Base-by-base conservation (phyloP, 2,329 filamentous ascomycete genomes). In the Cercospora canescens region DNA sequence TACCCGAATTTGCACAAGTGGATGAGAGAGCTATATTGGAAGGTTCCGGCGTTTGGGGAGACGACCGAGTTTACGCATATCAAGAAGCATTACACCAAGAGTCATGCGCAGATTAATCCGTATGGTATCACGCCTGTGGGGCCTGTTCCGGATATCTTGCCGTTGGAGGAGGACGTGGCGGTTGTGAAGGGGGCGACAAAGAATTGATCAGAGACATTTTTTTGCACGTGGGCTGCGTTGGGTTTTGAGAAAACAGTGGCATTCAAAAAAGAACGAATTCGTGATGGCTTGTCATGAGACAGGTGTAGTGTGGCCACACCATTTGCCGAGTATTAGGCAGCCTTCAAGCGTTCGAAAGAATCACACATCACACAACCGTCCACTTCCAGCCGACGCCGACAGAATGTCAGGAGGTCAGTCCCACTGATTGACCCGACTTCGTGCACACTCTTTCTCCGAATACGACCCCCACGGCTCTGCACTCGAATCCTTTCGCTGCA, bases 21-120 rank as follows among this genome's bases (percentile, higher is more conserved):
- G 62, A 69, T 69, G 57, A 56, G 34, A 41, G 41, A 57, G 6
- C 60, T 61, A 72, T 97, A 97, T 82, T 97, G 93, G 93, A 89
- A 90, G 71, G 78, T 88, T 26, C 83, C 88, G 0, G 93, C 92
- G 2, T 97, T 96, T 81, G 82, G 83, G 69, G 87, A 91, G 60
- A 95, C 93, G 67, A 96, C 94, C 24, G 87, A 97, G 79, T 97
- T 96, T 78, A 87, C 96, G 78, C 95, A 99, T 81, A 98, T 98
- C 82, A 97, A 96, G 87, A 90, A 86, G 52, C 88, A 90, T 73
- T 90, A 90, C 76, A 89, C 87, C 2, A 88, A 87, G 81, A 88
- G 85, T 70, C 88, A 89, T 77, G 81, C 77, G 70, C 87, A 89
- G 79, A 89, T 90, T 72, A 90, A 90, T 75, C 86, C 76, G 55